These are phyloP conservation scores for Hypoxylon sp. DNA, from an alignment of 2,329 filamentous ascomycete genomes.

Conservation along the genomic window DNA sequence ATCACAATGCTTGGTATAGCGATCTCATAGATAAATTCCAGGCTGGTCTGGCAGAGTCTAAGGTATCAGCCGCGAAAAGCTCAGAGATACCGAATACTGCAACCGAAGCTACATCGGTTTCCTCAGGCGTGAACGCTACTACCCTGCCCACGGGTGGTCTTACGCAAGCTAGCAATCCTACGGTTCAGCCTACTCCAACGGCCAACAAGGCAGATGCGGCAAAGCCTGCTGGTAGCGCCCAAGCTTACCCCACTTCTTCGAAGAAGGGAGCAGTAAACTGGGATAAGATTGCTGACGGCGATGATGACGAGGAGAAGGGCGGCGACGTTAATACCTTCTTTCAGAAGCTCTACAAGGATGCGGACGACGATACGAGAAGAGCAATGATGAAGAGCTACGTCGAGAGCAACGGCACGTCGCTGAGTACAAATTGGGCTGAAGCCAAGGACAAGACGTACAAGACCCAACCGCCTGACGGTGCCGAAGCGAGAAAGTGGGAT, in stretches of 20 bases:
- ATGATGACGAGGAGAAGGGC: slow-evolving; percentile 67
- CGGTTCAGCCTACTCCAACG: slow-evolving; percentile 27
- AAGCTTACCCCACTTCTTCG: slow-evolving; percentile 88
- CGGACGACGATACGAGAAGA: slow-evolving; percentile 82
- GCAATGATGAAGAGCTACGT: slow-evolving; percentile 98
- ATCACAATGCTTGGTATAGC: slow-evolving; percentile 46
- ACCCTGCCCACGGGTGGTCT: slow-evolving; percentile 17
- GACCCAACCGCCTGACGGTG: slow-evolving; percentile 80
- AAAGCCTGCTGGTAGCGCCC: slow-evolving; percentile 51
- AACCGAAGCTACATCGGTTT: slow-evolving; percentile 22
- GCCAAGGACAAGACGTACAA: slow-evolving; percentile 80
- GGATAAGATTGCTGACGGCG: slow-evolving; percentile 78
- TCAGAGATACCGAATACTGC: slow-evolving; percentile 16
- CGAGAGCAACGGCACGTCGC: slow-evolving; percentile 91
- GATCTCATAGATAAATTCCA: slow-evolving; percentile 38
- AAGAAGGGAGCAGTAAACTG: slow-evolving; percentile 88
- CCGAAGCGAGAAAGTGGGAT: slow-evolving; percentile 80
- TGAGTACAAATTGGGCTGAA: slow-evolving; percentile 93
- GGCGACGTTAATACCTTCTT: slow-evolving; percentile 85
- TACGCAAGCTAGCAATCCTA: slow-evolving; percentile 27
- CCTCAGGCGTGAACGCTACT: slow-evolving; percentile 5
- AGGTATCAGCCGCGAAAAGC: slow-evolving; percentile 26
- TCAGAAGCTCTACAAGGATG: slow-evolving; percentile 84
- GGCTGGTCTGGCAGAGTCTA: slow-evolving; percentile 47
- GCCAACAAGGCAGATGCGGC: slow-evolving; percentile 16